phyloP scores from a whole-genome alignment of 345 rosid genomes.

The Cardamine chenopodiifolia region DNA sequence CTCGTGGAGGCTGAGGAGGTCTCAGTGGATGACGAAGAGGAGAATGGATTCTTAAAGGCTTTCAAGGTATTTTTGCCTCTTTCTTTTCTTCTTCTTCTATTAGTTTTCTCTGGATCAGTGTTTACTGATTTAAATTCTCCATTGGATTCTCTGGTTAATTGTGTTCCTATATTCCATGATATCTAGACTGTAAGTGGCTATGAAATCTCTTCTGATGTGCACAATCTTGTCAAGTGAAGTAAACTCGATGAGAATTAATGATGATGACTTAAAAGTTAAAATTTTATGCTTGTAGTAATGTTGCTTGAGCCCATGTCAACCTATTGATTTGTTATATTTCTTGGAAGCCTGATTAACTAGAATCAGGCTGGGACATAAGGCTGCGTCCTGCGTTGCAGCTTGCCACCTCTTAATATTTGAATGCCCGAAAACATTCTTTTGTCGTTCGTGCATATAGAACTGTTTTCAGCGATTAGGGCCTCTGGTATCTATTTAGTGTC shows the following conservation, averaged over 20 bases:
- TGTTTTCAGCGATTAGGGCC: not conserved
- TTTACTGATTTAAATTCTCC: constrained; percentile 12
- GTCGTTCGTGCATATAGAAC: not conserved
- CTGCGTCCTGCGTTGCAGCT: not conserved
- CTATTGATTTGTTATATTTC: constrained; percentile 4
- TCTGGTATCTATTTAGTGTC: not conserved
- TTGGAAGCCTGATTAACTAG: not conserved
- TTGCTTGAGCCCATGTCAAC: constrained; percentile 20
- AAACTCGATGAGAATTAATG: not conserved
- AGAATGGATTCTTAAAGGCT: constrained; percentile 94
- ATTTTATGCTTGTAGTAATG: constrained; percentile 4
- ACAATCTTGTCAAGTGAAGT: not conserved
- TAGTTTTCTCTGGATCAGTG: constrained; percentile 4
- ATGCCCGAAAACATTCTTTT: not conserved
- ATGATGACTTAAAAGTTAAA: constrained; percentile 3
- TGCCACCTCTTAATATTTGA: constrained; percentile 15
- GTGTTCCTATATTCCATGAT: not conserved
- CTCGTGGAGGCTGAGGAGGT: constrained; percentile 83
- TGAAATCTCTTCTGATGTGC: not conserved
- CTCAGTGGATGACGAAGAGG: constrained; percentile 87
- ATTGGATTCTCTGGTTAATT: not conserved
- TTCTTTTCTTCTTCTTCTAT: constrained; percentile 15
- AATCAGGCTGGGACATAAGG: constrained; percentile 12
- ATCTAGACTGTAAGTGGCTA: not conserved
- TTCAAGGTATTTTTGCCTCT: constrained; percentile 68